These are phyloP conservation scores for Apiospora arundinis DNA, from an alignment of 2,329 filamentous ascomycete species.

Conservation along the genomic window DNA sequence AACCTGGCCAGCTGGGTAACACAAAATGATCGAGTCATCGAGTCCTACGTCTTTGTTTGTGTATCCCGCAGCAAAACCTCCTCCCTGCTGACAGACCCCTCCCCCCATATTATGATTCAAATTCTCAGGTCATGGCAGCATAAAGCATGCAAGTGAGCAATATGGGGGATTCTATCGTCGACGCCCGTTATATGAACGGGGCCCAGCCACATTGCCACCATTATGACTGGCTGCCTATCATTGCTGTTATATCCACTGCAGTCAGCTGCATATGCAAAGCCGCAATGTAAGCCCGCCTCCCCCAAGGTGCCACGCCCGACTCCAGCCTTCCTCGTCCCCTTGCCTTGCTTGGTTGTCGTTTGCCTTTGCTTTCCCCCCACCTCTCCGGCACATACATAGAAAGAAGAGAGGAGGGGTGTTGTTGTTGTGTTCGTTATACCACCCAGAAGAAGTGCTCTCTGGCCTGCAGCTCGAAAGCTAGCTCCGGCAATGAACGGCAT, in stretches of 20 bases:
- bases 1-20: constrained; percentile 4
- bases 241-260: not conserved
- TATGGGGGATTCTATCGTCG: not conserved
- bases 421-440: not conserved
- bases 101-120: not conserved
- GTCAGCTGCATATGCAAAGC: constrained; percentile 12
- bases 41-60: not conserved
- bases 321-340: not conserved
- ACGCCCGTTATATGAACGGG: not conserved
- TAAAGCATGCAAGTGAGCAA: not conserved
- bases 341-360: too few relatives aligned
- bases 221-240: not conserved
- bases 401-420: not conserved
- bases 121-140: not conserved
- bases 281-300: not conserved
- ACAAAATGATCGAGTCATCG: not conserved
- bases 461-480: not conserved
- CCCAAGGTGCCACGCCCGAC: not conserved
- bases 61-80: not conserved
- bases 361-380: not conserved
- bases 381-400: not conserved
- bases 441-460: not conserved
- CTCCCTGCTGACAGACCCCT: not conserved
- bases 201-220: not conserved
- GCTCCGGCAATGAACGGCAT: not conserved